Evolutionary conservation across 768 basidiomycete species (phyloP).

Genomic region (Mycena metata): DNA sequence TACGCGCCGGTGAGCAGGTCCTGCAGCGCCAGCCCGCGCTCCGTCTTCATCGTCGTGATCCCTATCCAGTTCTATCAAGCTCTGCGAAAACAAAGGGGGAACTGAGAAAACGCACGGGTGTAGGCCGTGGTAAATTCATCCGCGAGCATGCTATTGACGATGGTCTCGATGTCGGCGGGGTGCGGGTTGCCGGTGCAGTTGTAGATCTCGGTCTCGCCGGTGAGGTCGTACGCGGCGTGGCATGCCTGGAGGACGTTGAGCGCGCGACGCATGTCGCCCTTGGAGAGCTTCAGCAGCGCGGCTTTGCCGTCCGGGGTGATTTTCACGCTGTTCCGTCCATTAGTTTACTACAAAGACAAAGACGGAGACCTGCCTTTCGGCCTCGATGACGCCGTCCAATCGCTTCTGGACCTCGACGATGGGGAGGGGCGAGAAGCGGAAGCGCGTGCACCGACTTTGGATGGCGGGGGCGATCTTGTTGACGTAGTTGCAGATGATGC

Average conservation of each 20-base stretch:
- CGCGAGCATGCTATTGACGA: conserved; percentile 95
- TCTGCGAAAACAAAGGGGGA: background rate
- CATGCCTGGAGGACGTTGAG: conserved; percentile 98
- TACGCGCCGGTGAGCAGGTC: conserved; percentile 93
- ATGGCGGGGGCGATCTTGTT: conserved; percentile 99
- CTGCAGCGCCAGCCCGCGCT: conserved; percentile 94
- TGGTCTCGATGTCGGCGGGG: conserved; percentile 92
- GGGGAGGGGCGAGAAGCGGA: conserved; percentile 95
- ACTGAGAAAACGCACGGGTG: conserved; percentile 64
- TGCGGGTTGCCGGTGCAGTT: conserved; percentile 98
- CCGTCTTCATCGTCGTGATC: conserved; percentile 88
- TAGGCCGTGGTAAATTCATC: conserved; percentile 96
- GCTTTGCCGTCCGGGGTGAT: conserved; percentile 88
- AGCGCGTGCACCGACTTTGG: conserved; percentile 97
- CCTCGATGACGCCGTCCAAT: conserved; percentile 80
- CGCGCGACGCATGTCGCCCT: conserved; percentile 97
- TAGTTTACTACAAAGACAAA: background rate
- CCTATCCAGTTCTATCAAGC: conserved; percentile 42
- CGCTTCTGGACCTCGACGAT: conserved; percentile 88
- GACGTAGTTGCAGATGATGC: conserved; percentile 99
- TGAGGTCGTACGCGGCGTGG: conserved; percentile 93
- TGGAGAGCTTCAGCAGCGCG: conserved; percentile 93
- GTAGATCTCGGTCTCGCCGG: conserved; percentile 93
- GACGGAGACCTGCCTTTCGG: conserved; percentile 76
- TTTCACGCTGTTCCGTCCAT: conserved; percentile 73